A percentile compares a stretch with the other conserved stretches of the same genome.
Evolutionary conservation across 148 eudicot species (phyloP).

Genomic region (Nepenthes gracilis): DNA sequence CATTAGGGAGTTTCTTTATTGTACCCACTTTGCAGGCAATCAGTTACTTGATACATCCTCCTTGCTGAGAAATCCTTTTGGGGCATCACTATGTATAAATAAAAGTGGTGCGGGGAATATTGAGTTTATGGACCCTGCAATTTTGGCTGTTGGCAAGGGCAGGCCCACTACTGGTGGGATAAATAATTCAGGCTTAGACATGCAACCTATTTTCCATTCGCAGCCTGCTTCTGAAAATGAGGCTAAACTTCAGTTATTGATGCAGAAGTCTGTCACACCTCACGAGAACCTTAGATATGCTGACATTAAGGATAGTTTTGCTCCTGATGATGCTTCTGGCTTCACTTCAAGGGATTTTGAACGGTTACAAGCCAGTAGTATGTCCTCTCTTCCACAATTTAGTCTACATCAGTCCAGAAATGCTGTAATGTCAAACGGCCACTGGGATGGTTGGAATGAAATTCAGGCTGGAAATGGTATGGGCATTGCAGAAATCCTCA

Average conservation of each 20-base stretch:
- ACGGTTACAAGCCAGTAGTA: slow-evolving; percentile 27
- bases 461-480: slow-evolving; percentile 30
- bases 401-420: slow-evolving; percentile 46
- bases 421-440: slow-evolving; percentile 45
- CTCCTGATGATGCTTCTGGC: slow-evolving; percentile 38
- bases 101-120: slow-evolving; percentile 40
- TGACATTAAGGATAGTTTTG: slow-evolving; percentile 33
- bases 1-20: background rate
- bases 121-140: slow-evolving; percentile 93
- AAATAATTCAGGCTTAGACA: slow-evolving; percentile 39
- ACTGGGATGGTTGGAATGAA: slow-evolving; percentile 59
- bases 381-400: slow-evolving; percentile 30
- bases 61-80: slow-evolving; percentile 45
- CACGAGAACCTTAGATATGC: slow-evolving; percentile 51
- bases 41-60: slow-evolving; percentile 41
- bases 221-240: slow-evolving; percentile 62
- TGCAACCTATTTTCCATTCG: slow-evolving; percentile 36
- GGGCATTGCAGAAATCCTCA: slow-evolving; percentile 40
- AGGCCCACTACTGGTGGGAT: slow-evolving; percentile 53
- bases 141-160: slow-evolving; percentile 92
- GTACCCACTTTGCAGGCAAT: slow-evolving; percentile 42
- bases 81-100: slow-evolving; percentile 37
- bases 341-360: slow-evolving; percentile 51
- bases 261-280: slow-evolving; percentile 60
- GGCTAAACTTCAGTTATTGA: slow-evolving; percentile 46